These are phyloP conservation scores for Celoporthe dispersa DNA, from an alignment of 2,329 filamentous ascomycete genomes.

Conservation along the genomic window DNA sequence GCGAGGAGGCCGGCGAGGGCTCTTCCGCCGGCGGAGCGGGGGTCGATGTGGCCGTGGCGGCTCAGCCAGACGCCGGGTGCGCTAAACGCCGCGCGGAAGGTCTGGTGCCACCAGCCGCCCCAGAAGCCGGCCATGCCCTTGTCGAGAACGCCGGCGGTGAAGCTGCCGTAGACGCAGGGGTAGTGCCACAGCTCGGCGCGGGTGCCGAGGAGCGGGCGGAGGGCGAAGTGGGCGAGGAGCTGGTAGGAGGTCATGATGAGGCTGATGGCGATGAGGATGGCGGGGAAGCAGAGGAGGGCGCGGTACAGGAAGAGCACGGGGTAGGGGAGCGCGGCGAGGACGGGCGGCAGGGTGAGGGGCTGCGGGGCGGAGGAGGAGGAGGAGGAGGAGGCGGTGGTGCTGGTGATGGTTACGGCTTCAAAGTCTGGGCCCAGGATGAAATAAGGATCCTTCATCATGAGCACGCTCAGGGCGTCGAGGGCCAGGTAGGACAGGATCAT, in stretches of 20 bases:
- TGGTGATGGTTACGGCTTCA: constrained; percentile 38
- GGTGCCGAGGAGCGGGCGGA: constrained; percentile 55
- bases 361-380: constrained; percentile 43
- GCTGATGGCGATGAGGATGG: constrained; percentile 63
- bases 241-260: constrained; percentile 65
- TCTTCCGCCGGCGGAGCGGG: constrained; percentile 37
- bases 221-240: constrained; percentile 56
- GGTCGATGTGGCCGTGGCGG: constrained; percentile 40
- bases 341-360: constrained; percentile 49
- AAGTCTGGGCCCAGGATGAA: constrained; percentile 61
- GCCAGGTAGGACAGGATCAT: constrained; percentile 65
- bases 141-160: constrained; percentile 58
- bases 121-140: constrained; percentile 80
- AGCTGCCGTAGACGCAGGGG: constrained; percentile 60
- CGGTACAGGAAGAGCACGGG: constrained; percentile 59
- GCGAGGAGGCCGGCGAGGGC: constrained; percentile 51
- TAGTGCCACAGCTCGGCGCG: constrained; percentile 57
- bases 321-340: constrained; percentile 48
- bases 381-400: too few species aligned
- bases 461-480: constrained; percentile 71
- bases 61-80: constrained; percentile 59
- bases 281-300: constrained; percentile 57
- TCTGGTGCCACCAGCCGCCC: constrained; percentile 90
- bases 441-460: constrained; percentile 78
- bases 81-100: constrained; percentile 75